Base-by-base conservation (phyloP, 2,329 filamentous ascomycete genomes). In the Paraphaeosphaeria minitans region DNA sequence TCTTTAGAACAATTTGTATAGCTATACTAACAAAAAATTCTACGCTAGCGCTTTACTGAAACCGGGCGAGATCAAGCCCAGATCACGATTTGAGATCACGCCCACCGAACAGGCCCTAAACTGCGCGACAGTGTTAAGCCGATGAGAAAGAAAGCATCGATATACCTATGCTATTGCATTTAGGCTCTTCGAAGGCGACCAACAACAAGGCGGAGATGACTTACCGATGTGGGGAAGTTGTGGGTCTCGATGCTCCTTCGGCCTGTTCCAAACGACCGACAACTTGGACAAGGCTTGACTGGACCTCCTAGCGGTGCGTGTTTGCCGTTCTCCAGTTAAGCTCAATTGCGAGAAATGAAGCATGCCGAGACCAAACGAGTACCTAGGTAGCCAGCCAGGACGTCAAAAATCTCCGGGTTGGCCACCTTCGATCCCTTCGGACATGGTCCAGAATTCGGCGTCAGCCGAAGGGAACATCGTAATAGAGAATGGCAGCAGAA, bases 281-380 rank as follows among this genome's bases (percentile, higher is more conserved):
- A 29, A 24, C 31, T 52, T 42, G 49, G 35, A 27, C 14, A 52
- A 42, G 12, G 35, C 49, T 52, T 52, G 49, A 52, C 19, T 29
- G 21, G 19, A 42, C 49, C 33, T 16, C 49, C 73, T 49, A 12
- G 31, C 4, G 13, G 21, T 21, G 27, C 24, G 29, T 33, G 7
- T 19, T 29, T 27, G n/a, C 46, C 27, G 13, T 39, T n/a, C 16
- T n/a, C 4, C 7, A 19, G 16, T 39, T 39, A 16, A n/a, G 5
- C 14, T 39, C 37, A n/a, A n/a, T n/a, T 39, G 16, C 37, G 16
- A 9, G 37, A 39, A 2, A n/a, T 39, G 16, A 16, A 39, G 16
- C 16, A n/a, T n/a, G n/a, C n/a, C 16, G 16, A n/a, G n/a, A 2
- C 37, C 37, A n/a, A n/a, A n/a, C 5, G 7, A 39, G 16, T 4